Evolutionary conservation across 257 asterid genomes (phyloP).

Genomic region (Linderniella brevidens): DNA sequence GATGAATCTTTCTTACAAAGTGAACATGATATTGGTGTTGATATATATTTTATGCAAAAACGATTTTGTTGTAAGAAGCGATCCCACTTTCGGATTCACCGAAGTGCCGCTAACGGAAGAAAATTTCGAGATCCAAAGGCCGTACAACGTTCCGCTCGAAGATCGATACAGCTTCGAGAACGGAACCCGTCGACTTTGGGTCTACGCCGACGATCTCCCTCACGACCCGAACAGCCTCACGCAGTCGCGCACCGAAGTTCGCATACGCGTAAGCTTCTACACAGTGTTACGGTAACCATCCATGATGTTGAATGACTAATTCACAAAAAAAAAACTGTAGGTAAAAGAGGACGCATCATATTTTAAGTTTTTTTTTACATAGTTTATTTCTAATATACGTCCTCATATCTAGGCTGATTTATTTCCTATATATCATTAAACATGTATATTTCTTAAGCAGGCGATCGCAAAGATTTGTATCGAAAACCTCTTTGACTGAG

Average conservation of each 20-base stretch:
- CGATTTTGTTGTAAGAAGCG: neutral
- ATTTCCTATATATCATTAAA: too few relatives aligned
- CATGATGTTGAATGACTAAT: too few relatives aligned
- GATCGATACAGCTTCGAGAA: conserved; percentile 14
- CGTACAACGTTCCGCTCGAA: conserved; percentile 20
- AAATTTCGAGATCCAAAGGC: conserved; percentile 18
- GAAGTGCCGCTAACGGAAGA: conserved; percentile 14
- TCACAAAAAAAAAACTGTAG: too few relatives aligned
- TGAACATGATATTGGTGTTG: too few relatives aligned
- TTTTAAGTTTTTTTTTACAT: too few relatives aligned
- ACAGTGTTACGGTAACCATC: neutral
- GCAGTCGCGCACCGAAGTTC: conserved; percentile 21
- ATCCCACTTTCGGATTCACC: conserved; percentile 23
- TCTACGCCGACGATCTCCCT: conserved; percentile 19
- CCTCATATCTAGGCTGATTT: too few relatives aligned
- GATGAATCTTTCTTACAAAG: too few relatives aligned
- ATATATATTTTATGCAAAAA: neutral
- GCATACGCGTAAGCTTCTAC: conserved; percentile 9
- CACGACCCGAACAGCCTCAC: conserved; percentile 17
- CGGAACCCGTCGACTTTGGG: conserved; percentile 25
- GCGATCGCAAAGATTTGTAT: too few relatives aligned
- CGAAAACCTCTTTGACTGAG: too few relatives aligned
- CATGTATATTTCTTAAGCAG: too few relatives aligned
- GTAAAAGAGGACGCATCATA: too few relatives aligned
- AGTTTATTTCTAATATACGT: too few relatives aligned